These are phyloP conservation scores for Eucalyptus erythrocorys DNA, from an alignment of 345 rosid genomes.

Conservation along the genomic window DNA sequence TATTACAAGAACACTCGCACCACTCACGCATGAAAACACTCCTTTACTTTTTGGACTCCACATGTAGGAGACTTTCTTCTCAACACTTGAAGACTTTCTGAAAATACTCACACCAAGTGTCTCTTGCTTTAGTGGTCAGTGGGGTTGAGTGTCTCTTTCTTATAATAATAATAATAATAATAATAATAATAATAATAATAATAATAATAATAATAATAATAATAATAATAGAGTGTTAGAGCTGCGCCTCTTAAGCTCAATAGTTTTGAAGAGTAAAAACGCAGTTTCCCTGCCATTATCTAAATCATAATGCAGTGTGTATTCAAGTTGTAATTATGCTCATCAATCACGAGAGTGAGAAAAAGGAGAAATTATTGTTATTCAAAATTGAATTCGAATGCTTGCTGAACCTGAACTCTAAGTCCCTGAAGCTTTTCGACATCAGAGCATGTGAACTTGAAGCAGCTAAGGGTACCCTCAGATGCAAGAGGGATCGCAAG, in stretches of 20 bases:
- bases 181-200: too few species aligned
- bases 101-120: too few species aligned
- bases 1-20: rapidly evolving
- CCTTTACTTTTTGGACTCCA: too few species aligned
- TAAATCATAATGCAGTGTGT: not conserved
- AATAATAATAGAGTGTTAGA: not conserved
- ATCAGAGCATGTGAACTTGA: not conserved
- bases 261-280: not conserved
- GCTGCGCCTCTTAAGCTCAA: not conserved
- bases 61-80: too few species aligned
- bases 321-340: not conserved
- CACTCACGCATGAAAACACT: too few species aligned
- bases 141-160: too few species aligned
- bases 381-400: not conserved
- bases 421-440: not conserved
- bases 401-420: not conserved
- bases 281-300: not conserved
- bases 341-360: not conserved
- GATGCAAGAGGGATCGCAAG: not conserved
- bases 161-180: too few species aligned
- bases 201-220: too few species aligned
- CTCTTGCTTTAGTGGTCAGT: too few species aligned
- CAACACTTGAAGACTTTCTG: too few species aligned
- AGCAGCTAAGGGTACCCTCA: not conserved
- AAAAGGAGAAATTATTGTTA: not conserved